Evolutionary conservation across 441 rosid species (phyloP), one percentile per base, ranked within the genome.

Genomic region (Codiaeum variegatum): DNA sequence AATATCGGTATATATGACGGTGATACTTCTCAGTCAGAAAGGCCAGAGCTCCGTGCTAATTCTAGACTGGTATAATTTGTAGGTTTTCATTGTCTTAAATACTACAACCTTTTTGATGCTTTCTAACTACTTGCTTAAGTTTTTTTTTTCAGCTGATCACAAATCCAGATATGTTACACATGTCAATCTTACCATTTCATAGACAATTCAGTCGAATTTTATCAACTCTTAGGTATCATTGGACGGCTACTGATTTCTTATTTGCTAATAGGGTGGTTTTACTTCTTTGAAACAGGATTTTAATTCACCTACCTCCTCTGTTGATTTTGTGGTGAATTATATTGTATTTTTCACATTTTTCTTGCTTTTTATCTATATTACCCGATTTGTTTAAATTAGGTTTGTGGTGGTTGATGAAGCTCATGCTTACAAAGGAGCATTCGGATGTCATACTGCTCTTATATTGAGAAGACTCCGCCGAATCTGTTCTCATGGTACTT

Each of bases 141-240:
- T 29, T 55, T 24, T 81, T 34, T 56, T 29, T 78, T 84, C 86
- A 95, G 99, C 85, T 95, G 80, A 95, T 95, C 73, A 95, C 99
- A 72, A 95, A 95, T 90, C 99, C 99, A 52, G 99, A 95, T 81
- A 95, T 95, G 98, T 81, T 95, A 28, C 97, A 95, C 80, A 79
- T 84, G 84, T 87, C 98, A 80, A 89, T 95, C 72, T 85, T 95
- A 83, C 99, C 97, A 31, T 81, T 71, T 38, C 99, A 92, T 82
- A 78, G 85, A 73, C 86, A 90, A 81, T 95, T 95, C 76, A 77
- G 83, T 73, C 85, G 96, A 75, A 86, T 95, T 79, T 82, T 93
- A 77, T 82, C 94, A 66, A 93, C 88, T 77, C 88, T 95, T 58
- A 88, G 97, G 99, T 95, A 85, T 78, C 44, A 69, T 65, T 69